Evolutionary conservation across 495 filamentous ascomycete genomes (phyloP), one percentile per base, ranked within the genome.

Genomic region (Xylaria grammica): DNA sequence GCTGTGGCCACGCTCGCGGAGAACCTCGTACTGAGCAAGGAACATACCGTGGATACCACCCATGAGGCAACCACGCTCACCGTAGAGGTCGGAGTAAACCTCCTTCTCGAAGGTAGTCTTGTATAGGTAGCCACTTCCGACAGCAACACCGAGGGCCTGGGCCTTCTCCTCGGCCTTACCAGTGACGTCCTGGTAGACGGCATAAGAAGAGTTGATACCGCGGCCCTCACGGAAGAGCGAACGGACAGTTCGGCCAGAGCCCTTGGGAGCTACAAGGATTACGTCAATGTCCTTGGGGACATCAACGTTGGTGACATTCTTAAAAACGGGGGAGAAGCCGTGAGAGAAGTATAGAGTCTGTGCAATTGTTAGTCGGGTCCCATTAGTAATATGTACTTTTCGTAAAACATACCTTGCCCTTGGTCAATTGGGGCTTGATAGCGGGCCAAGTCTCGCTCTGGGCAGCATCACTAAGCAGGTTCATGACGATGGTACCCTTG

Each of bases 1-100:
- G 84, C 84, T 89, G 88, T 99, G 95, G 79, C 95, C 95, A 69
- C 90, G 87, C 87, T 99, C 95, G 75, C 95, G 95, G 78, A 99
- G 94, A 72, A 98, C 95, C 87, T 99, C 96, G 86, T 99, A 98
- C 86, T 99, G 95, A 64, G 95, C 95, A 69, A 99, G 92, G 90
- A 99, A 99, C 95, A 99, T 98, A 81, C 95, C 95, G 87, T 99
- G 96, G 82, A 99, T 99, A 81, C 96, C 95, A 72, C 95, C 96
- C 96, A 98, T 99, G 70, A 99, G 84, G 86, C 96, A 99, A 77
- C 96, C 95, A 83, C 95, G 94, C 90, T 99, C 95, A 80, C 95
- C 96, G 85, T 98, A 97, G 66, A 99, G 87, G 81, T 98, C 96
- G 54, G 93, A 97, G 90, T 94, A 97, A 77, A 98, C 95, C 85